Evolutionary conservation across 1,139 yeast genomes (phyloP).

Genomic region (Suhomyces wounanorum): DNA sequence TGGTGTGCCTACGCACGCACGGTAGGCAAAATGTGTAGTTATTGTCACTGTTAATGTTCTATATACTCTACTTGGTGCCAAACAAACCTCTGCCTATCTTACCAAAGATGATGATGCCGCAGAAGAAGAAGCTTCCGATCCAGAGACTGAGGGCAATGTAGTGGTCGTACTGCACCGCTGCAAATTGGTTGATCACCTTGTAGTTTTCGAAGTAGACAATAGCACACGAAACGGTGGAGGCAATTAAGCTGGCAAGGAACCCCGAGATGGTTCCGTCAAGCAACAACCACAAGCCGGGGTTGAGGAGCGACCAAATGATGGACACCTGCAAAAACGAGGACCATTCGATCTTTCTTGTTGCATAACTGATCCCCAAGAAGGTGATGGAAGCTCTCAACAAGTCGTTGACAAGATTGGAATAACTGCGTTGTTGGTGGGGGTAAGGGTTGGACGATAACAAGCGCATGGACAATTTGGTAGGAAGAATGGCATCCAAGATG

Average conservation of each 20-base stretch:
- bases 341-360: slow-evolving; percentile 82
- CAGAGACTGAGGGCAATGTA: slow-evolving; percentile 47
- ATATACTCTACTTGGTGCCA: slow-evolving; percentile 10
- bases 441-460: slow-evolving; percentile 26
- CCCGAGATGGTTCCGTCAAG: slow-evolving; percentile 77
- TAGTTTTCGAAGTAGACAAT: slow-evolving; percentile 37
- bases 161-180: slow-evolving; percentile 23
- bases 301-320: slow-evolving; percentile 70
- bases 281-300: slow-evolving; percentile 78
- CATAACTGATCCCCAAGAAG: slow-evolving; percentile 80
- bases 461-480: slow-evolving; percentile 30
- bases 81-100: slow-evolving; percentile 65
- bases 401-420: slow-evolving; percentile 39
- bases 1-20: too few species aligned
- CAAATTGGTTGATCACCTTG: slow-evolving; percentile 21
- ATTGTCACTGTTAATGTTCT: slow-evolving; percentile 1
- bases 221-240: slow-evolving; percentile 44
- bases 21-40: neutral
- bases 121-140: slow-evolving; percentile 64
- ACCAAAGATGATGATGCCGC: slow-evolving; percentile 70
- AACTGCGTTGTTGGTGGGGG: slow-evolving; percentile 27
- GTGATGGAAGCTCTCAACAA: slow-evolving; percentile 65
- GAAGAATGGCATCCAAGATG: slow-evolving; percentile 52
- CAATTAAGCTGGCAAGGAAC: slow-evolving; percentile 48
- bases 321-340: slow-evolving; percentile 74